Evolutionary conservation across 2,329 filamentous ascomycete species (phyloP).

Genomic region (Epicoccum nigrum): DNA sequence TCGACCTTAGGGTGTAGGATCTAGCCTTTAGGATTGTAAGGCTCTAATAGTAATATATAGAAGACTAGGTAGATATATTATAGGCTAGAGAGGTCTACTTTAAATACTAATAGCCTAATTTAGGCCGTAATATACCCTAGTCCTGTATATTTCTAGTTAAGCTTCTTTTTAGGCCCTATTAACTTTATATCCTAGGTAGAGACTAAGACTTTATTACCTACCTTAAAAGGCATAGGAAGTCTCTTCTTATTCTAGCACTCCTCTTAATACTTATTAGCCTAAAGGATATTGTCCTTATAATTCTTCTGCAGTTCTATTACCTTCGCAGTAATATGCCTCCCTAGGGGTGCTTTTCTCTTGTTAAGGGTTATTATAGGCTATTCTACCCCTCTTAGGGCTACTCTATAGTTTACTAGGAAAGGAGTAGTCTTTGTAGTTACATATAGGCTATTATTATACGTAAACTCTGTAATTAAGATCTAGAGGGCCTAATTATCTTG

Average conservation of each 20-base stretch:
- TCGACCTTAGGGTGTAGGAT: neutral
- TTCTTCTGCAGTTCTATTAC: neutral
- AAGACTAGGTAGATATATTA: neutral
- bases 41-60: neutral
- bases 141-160: neutral
- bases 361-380: neutral
- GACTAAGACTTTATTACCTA: neutral
- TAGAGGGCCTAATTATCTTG: neutral
- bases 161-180: neutral
- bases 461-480: neutral
- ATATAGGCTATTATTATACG: neutral
- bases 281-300: neutral
- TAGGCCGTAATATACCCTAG: neutral
- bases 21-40: neutral
- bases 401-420: neutral
- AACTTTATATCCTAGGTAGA: neutral
- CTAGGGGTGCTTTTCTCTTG: neutral
- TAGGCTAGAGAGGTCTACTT: neutral
- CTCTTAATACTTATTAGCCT: neutral
- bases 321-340: neutral
- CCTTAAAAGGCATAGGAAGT: neutral
- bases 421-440: neutral
- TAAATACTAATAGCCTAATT: neutral
- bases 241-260: neutral
- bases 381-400: neutral